These are phyloP conservation scores for Firmiana major DNA, from an alignment of 345 rosid species.

Conservation along the genomic window DNA sequence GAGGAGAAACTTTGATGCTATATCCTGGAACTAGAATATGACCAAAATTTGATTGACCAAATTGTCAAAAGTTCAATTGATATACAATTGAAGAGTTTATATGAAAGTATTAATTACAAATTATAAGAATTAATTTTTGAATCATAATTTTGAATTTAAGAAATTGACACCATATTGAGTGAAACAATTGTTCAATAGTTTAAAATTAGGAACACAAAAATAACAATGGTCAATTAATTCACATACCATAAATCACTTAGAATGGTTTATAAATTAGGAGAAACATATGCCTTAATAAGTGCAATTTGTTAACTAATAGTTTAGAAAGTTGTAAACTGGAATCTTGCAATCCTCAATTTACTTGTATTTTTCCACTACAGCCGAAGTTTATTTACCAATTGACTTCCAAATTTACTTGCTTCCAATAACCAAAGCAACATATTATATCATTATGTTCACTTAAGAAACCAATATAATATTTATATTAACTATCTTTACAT, in stretches of 20 bases:
- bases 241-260: neutral
- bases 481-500: neutral
- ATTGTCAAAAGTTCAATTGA: neutral
- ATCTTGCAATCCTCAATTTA: neutral
- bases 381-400: neutral
- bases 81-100: neutral
- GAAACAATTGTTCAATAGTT: neutral
- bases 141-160: neutral
- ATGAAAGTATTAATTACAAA: neutral
- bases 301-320: neutral
- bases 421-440: neutral
- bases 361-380: neutral
- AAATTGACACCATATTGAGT: neutral
- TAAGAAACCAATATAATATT: neutral
- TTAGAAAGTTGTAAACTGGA: neutral
- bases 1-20: neutral
- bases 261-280: neutral
- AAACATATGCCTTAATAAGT: neutral
- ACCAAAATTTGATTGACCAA: neutral
- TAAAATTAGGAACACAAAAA: neutral
- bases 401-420: neutral
- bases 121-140: neutral
- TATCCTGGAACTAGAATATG: neutral
- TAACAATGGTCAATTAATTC: neutral
- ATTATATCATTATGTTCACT: too few species aligned